Base-by-base conservation (phyloP, 768 basidiomycete genomes). In the Leucosporidium yakuticum region DNA sequence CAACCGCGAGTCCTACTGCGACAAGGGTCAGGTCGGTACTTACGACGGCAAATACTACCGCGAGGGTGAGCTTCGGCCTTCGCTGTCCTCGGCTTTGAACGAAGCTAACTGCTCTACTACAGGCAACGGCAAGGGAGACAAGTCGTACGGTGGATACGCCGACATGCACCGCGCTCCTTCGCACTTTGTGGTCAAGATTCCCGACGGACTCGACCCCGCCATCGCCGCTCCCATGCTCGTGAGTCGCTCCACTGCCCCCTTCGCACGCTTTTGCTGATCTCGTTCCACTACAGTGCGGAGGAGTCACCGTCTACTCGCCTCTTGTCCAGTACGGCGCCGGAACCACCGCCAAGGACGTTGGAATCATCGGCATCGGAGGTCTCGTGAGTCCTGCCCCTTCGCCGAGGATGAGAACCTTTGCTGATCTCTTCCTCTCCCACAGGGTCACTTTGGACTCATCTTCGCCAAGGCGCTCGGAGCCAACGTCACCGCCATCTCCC, bases 311-410 rank as follows among this genome's bases (percentile, higher is more conserved):
- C 12, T 86, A 80, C 79, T 85, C 85, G 0, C 86, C 87, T 19
- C 79, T 88, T 25, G 79, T 81, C 32, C 79, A 83, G 34, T 83
- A 86, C 77, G 83, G 84, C 27, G 77, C 74, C 60, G 71, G 71
- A 61, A 84, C 84, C 0, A 82, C 82, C 6, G 85, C 84, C 27
- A 85, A 84, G 79, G 83, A 81, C 68, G 84, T 88, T 70, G 87
- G 86, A 54, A 77, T 88, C 53, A 79, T 88, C 69, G 86, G 87
- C 53, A 82, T 88, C 48, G 86, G 86, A 48, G 86, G 86, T 25
- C 50, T 61, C 32, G 54, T 59, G 6, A 17, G 51, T n/a, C 55
- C 53, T 8, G 15, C n/a, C 44, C 31, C 27, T 61, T 39, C 39
- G 27, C n/a, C 53, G 3, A 36, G 51, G 60, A 7, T 27, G 32